Evolutionary conservation across 805 yeast genomes (phyloP).

Genomic region (Wickerhamomyces sydowiorum): DNA sequence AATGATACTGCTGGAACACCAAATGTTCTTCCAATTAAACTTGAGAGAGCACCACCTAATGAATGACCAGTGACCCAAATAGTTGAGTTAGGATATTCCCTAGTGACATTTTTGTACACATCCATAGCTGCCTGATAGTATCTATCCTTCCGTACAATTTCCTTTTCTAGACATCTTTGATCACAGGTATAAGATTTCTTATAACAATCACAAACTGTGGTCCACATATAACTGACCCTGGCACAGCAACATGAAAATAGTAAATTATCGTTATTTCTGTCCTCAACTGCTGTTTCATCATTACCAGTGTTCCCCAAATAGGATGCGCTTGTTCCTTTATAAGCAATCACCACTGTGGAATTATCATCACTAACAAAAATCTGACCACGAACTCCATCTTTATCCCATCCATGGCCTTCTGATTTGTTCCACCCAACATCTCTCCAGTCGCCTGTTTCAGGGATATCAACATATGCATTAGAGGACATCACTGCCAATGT

Average conservation of each 20-base stretch:
- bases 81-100: conserved; percentile 59
- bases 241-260: conserved; percentile 96
- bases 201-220: conserved; percentile 92
- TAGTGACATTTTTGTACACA: conserved; percentile 66
- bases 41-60: conserved; percentile 82
- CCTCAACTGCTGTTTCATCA: conserved; percentile 79
- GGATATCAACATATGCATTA: conserved; percentile 81
- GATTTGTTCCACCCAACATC: conserved; percentile 62
- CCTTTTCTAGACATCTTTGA: conserved; percentile 78
- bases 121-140: conserved; percentile 79
- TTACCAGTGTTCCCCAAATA: conserved; percentile 70
- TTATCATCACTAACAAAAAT: conserved; percentile 64
- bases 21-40: conserved; percentile 79
- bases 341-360: conserved; percentile 61
- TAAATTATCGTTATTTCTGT: conserved; percentile 81
- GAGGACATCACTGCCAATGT: conserved; percentile 81
- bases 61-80: conserved; percentile 97
- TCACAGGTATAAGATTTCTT: conserved; percentile 80
- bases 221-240: conserved; percentile 85
- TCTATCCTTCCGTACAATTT: conserved; percentile 65
- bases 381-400: conserved; percentile 84
- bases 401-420: conserved; percentile 81
- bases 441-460: conserved; percentile 80
- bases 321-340: conserved; percentile 91
- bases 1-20: conserved; percentile 88